Percentiles rank a stretch among this genome's conserved stretches.
phyloP scores from a whole-genome alignment of 345 rosid genomes.

The Pistacia integerrima region DNA sequence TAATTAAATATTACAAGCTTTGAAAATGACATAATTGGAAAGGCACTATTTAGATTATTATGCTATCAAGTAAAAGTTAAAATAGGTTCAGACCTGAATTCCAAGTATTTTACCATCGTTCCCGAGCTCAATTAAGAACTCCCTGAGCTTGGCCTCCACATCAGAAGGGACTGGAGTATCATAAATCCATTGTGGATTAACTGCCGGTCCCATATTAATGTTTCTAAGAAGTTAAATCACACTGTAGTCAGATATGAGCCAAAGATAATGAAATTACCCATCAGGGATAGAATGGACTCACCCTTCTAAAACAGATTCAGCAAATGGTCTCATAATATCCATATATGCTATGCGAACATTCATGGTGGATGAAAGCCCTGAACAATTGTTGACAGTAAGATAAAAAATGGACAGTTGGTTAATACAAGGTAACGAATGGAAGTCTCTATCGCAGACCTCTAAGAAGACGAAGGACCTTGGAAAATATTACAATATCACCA shows the following conservation, averaged over 20 bases:
- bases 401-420: constrained; percentile 10
- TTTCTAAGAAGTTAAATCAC: constrained; percentile 46
- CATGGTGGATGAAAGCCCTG: constrained; percentile 92
- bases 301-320: constrained; percentile 90
- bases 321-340: constrained; percentile 97
- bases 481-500: constrained; percentile 93
- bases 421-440: constrained; percentile 14
- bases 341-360: constrained; percentile 77
- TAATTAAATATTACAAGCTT: no score
- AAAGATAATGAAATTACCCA: constrained; percentile 5
- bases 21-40: no score
- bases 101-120: constrained; percentile 78
- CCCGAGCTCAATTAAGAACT: constrained; percentile 74
- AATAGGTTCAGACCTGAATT: constrained; percentile 61
- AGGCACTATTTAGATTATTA: no score
- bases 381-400: constrained; percentile 17
- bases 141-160: constrained; percentile 82
- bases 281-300: constrained; percentile 41
- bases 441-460: constrained; percentile 61
- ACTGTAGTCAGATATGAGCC: constrained; percentile 20
- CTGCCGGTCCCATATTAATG: constrained; percentile 59
- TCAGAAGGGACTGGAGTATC: constrained; percentile 74
- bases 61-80: neutral
- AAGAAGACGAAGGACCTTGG: constrained; percentile 86
- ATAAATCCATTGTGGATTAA: constrained; percentile 67